phyloP scores from a whole-genome alignment of 306 rosid species.

The Cucurbita argyrosperma region DNA sequence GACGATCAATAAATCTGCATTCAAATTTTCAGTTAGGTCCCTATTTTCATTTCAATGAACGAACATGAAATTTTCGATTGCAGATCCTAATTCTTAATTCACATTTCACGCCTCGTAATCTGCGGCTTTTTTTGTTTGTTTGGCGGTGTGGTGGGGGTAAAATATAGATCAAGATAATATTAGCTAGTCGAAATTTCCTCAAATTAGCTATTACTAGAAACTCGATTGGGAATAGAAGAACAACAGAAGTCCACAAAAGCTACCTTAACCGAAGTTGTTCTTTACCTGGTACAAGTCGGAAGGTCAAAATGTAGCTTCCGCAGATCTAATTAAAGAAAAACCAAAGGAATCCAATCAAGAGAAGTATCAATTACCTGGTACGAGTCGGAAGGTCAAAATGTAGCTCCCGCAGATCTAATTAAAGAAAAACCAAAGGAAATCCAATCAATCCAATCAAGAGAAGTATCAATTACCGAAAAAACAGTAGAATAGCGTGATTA shows the following conservation, averaged over 20 bases:
- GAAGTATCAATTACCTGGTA: neutral
- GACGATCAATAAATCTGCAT: too few relatives aligned
- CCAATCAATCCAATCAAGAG: neutral
- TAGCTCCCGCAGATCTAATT: neutral
- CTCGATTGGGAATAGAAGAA: neutral
- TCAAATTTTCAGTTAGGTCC: too few relatives aligned
- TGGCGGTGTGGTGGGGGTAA: neutral
- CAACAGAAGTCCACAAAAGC: neutral
- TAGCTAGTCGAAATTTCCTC: neutral
- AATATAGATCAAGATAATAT: neutral
- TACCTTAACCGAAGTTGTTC: neutral
- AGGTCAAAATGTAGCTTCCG: neutral
- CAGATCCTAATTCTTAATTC: neutral
- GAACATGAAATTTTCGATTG: neutral
- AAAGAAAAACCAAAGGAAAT: neutral
- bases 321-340: neutral
- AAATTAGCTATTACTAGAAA: neutral
- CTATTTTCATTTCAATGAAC: neutral
- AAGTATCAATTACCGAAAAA: neutral
- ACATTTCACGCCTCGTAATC: neutral
- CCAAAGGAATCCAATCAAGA: neutral
- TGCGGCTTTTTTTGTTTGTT: neutral
- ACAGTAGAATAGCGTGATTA: neutral
- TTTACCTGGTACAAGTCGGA: neutral
- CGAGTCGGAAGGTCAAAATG: neutral